Percentiles rank a stretch among this genome's conserved stretches.
These are phyloP conservation scores for Ajuga chamaepitys DNA, from an alignment of 257 asterid genomes.

Conservation along the genomic window DNA sequence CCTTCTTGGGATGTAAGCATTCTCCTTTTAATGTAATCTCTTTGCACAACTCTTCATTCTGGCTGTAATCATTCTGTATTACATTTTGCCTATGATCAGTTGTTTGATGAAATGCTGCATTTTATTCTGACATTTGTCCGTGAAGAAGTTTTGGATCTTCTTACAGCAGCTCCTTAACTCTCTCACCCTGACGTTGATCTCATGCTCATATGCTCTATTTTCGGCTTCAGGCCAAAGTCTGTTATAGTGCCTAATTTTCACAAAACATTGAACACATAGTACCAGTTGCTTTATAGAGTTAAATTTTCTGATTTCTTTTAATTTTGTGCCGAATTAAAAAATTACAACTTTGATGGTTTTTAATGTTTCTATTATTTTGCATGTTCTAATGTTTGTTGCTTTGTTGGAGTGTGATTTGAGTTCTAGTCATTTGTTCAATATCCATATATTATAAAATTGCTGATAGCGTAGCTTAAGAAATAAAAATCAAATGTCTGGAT, in stretches of 20 bases:
- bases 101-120: slow-evolving; percentile 1
- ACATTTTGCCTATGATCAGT: background rate
- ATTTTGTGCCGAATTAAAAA: background rate
- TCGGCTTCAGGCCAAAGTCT: background rate
- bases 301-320: background rate
- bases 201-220: background rate
- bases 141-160: background rate
- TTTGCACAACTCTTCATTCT: background rate
- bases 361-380: background rate
- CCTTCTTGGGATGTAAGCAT: slow-evolving; percentile 83
- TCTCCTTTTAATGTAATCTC: background rate
- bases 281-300: background rate
- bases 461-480: background rate
- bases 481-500: background rate
- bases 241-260: background rate
- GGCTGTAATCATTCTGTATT: background rate
- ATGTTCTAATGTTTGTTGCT: background rate
- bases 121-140: background rate
- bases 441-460: background rate
- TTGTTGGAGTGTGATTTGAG: background rate
- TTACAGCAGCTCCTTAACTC: background rate
- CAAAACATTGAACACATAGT: background rate
- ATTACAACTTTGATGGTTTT: background rate
- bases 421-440: background rate
- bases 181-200: background rate